Percentiles rank a stretch among this genome's conserved stretches.
These are phyloP conservation scores for Dendrobium catenatum DNA, from an alignment of 106 monocot species.

Conservation along the genomic window DNA sequence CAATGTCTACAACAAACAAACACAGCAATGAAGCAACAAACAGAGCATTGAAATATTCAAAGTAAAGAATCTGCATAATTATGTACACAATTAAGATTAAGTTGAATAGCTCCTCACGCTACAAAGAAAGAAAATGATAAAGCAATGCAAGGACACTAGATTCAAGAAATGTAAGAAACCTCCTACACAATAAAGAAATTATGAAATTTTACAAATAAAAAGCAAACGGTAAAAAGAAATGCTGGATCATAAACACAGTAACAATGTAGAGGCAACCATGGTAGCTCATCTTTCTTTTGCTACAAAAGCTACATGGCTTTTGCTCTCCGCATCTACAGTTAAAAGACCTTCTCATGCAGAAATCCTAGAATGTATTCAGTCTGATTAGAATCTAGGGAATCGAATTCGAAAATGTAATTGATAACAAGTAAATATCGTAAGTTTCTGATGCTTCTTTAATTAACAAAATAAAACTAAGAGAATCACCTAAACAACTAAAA, in stretches of 20 bases:
- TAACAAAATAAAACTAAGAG: too few relatives aligned
- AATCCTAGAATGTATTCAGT: too few relatives aligned
- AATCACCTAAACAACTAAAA: too few relatives aligned
- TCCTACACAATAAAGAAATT: not conserved
- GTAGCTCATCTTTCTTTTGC: not conserved
- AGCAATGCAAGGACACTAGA: not conserved
- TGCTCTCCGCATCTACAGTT: not conserved
- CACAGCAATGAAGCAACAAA: not conserved
- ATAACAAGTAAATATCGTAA: too few relatives aligned
- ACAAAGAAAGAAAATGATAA: not conserved
- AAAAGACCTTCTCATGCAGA: not conserved
- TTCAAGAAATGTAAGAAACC: too few relatives aligned
- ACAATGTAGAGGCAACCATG: not conserved
- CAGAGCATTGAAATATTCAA: not conserved
- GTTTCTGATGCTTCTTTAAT: too few relatives aligned
- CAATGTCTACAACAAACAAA: conserved; percentile 26
- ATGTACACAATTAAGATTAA: not conserved
- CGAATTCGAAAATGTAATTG: too few relatives aligned
- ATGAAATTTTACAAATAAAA: not conserved
- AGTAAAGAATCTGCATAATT: not conserved
- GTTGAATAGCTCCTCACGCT: not conserved
- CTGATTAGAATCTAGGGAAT: too few relatives aligned
- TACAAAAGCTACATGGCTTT: not conserved
- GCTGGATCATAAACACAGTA: not conserved
- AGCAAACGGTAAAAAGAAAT: not conserved